Percentiles rank a stretch among this genome's conserved stretches.
Conservation (phyloP, 805 yeast species). For the Wickerhamiella lipophila region DNA sequence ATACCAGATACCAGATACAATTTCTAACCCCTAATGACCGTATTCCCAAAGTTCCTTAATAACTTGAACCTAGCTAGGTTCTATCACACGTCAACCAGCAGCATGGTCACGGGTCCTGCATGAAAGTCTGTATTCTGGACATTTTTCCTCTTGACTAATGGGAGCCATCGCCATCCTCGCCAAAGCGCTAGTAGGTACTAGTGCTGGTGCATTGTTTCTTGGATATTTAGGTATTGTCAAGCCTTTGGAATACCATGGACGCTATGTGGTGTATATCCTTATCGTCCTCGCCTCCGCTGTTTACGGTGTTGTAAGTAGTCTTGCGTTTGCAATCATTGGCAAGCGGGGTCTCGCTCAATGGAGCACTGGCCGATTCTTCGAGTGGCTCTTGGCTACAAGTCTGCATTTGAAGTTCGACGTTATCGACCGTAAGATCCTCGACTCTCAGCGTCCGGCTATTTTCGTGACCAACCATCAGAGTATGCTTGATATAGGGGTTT, state of each 20-base stretch:
- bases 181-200: conserved; percentile 12
- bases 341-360: conserved; percentile 75
- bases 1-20: no score
- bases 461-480: conserved; percentile 84
- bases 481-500: conserved; percentile 65
- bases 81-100: no score
- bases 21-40: no score
- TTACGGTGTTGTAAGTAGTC: conserved; percentile 40
- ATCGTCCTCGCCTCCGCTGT: conserved; percentile 25
- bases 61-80: no score
- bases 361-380: conserved; percentile 56
- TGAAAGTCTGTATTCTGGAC: background rate
- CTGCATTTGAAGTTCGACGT: conserved; percentile 62
- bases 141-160: conserved; percentile 7
- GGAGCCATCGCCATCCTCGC: conserved; percentile 8
- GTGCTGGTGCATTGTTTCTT: conserved; percentile 18
- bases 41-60: no score
- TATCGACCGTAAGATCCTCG: conserved; percentile 41
- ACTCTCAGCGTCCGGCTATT: conserved; percentile 50
- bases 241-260: conserved; percentile 28
- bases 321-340: conserved; percentile 52
- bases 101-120: no score
- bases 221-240: conserved; percentile 27
- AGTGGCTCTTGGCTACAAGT: conserved; percentile 47
- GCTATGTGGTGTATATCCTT: conserved; percentile 25